Percentiles rank a stretch among this genome's conserved stretches.
Conservation (phyloP, 2,329 filamentous ascomycete genomes). For the Cordyceps cateniannulata region DNA sequence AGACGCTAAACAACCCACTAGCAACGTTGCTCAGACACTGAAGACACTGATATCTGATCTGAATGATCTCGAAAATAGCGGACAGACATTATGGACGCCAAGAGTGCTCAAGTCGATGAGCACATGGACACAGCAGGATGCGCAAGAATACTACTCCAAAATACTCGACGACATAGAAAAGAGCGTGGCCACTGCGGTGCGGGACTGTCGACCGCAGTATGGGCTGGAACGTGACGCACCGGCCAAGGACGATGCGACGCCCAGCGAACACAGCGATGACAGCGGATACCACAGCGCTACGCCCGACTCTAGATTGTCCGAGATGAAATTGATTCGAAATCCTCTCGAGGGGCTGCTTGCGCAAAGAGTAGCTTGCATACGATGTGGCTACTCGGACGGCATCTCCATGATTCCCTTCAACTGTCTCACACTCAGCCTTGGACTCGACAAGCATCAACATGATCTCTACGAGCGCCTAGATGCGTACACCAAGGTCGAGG, state of each 20-base stretch:
- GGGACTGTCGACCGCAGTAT: constrained; percentile 20
- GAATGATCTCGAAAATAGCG: constrained; percentile 63
- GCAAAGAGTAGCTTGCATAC: constrained; percentile 80
- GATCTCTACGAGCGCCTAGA: constrained; percentile 74
- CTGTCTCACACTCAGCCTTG: constrained; percentile 80
- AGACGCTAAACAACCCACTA: constrained; percentile 21
- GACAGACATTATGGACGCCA: constrained; percentile 75
- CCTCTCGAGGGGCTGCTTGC: constrained; percentile 83
- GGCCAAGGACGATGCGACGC: constrained; percentile 34
- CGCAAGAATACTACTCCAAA: constrained; percentile 94
- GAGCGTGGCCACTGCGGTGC: constrained; percentile 53
- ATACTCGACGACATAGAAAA: constrained; percentile 79
- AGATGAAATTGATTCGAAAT: constrained; percentile 48
- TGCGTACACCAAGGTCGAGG: constrained; percentile 76
- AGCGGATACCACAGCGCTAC: constrained; percentile 49
- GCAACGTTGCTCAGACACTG: constrained; percentile 43
- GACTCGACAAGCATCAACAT: constrained; percentile 53
- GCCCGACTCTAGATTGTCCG: constrained; percentile 30
- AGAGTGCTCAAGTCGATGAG: constrained; percentile 81
- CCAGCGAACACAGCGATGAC: constrained; percentile 48
- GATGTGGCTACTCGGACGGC: constrained; percentile 81
- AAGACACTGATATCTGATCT: constrained; percentile 63
- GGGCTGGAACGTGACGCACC: constrained; percentile 34
- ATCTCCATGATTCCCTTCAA: constrained; percentile 90
- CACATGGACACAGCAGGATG: constrained; percentile 94